These are phyloP conservation scores for Microcyclospora pomicola DNA, from an alignment of 2,329 filamentous ascomycete species.

Conservation along the genomic window DNA sequence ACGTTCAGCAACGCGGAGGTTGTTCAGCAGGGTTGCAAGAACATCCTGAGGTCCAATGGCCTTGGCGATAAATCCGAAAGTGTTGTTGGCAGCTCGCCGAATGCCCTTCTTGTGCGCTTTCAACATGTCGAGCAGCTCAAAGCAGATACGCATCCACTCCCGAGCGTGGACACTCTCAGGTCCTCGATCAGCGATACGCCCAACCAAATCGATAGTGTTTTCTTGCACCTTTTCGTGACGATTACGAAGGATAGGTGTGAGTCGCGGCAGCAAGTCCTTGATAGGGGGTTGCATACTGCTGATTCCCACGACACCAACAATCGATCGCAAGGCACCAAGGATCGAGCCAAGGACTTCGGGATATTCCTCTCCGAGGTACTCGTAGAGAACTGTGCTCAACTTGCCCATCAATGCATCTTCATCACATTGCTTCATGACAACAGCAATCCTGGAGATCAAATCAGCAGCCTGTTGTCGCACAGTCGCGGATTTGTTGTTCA, in stretches of 20 bases:
- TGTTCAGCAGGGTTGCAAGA: conserved; percentile 87
- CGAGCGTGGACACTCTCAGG: conserved; percentile 92
- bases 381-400: conserved; percentile 85
- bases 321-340: conserved; percentile 82
- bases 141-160: conserved; percentile 99
- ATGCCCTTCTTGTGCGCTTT: conserved; percentile 99
- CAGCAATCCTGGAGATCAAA: conserved; percentile 88
- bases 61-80: conserved; percentile 98
- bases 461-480: conserved; percentile 95
- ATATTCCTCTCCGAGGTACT: conserved; percentile 97
- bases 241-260: conserved; percentile 96
- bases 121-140: conserved; percentile 96
- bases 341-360: conserved; percentile 96
- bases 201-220: conserved; percentile 95
- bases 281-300: conserved; percentile 97
- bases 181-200: conserved; percentile 91
- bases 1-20: conserved; percentile 89
- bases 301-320: conserved; percentile 96
- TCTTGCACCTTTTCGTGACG: conserved; percentile 98
- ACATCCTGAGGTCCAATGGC: conserved; percentile 97
- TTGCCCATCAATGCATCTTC: conserved; percentile 95
- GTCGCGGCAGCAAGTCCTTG: conserved; percentile 81
- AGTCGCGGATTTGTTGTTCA: conserved; percentile 96
- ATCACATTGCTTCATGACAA: conserved; percentile 98
- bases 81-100: conserved; percentile 95